These are phyloP conservation scores for Testicularia cyperi DNA, from an alignment of 1,284 basidiomycete species.

Conservation along the genomic window DNA sequence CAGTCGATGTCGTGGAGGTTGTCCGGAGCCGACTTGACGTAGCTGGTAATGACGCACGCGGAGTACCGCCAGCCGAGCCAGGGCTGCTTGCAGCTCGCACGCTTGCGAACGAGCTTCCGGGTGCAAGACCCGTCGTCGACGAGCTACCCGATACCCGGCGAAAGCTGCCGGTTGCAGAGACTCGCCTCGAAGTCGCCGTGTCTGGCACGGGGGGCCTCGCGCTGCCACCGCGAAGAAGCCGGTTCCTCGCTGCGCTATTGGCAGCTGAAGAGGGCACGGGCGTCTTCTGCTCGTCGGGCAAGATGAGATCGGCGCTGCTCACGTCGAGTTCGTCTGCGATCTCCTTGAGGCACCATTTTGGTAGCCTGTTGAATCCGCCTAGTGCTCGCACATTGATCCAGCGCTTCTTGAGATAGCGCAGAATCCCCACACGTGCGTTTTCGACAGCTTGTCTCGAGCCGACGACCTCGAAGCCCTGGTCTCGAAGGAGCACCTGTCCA, in stretches of 20 bases:
- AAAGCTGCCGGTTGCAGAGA: no score
- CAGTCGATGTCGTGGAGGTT: neutral
- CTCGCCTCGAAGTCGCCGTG: no score
- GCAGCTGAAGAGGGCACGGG: no score
- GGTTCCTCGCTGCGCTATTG: no score
- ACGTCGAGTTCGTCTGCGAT: slow-evolving; percentile 63
- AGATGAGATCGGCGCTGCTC: slow-evolving; percentile 29
- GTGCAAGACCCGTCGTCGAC: neutral
- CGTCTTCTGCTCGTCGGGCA: slow-evolving; percentile 27
- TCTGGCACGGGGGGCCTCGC: no score
- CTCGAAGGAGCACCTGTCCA: slow-evolving; percentile 46
- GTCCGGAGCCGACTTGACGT: slow-evolving; percentile 2
- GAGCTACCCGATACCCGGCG: no score
- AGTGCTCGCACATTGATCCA: slow-evolving; percentile 78
- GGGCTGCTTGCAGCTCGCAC: neutral
- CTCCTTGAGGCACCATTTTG: slow-evolving; percentile 85
- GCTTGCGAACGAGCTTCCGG: neutral
- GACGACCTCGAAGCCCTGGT: slow-evolving; percentile 32
- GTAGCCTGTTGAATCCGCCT: slow-evolving; percentile 76
- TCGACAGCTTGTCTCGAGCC: slow-evolving; percentile 30
- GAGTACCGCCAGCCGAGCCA: no score
- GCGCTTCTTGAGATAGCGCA: slow-evolving; percentile 45
- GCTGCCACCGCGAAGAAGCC: no score
- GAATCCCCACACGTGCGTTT: slow-evolving; percentile 35
- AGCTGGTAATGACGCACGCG: neutral